Evolutionary conservation across 2,329 filamentous ascomycete species (phyloP).

Genomic region (Ciborinia camelliae): DNA sequence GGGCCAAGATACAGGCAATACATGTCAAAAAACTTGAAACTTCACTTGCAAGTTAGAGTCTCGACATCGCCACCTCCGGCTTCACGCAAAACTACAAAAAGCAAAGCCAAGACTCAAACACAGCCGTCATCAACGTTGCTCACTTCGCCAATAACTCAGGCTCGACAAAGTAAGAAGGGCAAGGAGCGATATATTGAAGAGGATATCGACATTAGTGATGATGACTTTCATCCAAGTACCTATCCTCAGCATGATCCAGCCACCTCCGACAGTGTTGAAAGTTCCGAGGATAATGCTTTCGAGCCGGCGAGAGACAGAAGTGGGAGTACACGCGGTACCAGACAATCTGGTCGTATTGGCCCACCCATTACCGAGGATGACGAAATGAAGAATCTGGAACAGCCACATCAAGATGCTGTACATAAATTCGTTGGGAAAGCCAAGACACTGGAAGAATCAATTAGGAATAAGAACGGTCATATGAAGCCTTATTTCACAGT

Average conservation of each 20-base stretch:
- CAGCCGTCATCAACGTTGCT: slow-evolving; percentile 60
- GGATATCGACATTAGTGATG: slow-evolving; percentile 2
- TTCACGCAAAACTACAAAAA: slow-evolving; percentile 38
- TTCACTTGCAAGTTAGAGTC: slow-evolving; percentile 34
- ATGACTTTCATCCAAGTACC: slow-evolving; percentile 10
- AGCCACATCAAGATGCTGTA: slow-evolving; percentile 62
- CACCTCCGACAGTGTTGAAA: slow-evolving; percentile 38
- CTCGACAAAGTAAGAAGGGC: slow-evolving; percentile 34
- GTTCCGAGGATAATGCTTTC: slow-evolving; percentile 37
- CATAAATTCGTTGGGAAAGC: slow-evolving; percentile 62
- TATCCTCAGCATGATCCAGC: slow-evolving; percentile 48
- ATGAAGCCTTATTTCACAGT: slow-evolving; percentile 64
- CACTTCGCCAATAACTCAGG: slow-evolving; percentile 40
- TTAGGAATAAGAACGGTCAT: slow-evolving; percentile 58
- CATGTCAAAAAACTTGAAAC: slow-evolving; percentile 30
- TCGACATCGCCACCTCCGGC: slow-evolving; percentile 30
- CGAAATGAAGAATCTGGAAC: slow-evolving; percentile 51
- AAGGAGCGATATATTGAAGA: slow-evolving; percentile 27
- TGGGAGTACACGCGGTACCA: slow-evolving; percentile 34
- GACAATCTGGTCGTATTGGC: slow-evolving; percentile 41
- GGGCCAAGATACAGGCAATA: slow-evolving; percentile 33
- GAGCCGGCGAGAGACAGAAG: slow-evolving; percentile 31
- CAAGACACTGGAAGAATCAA: slow-evolving; percentile 54
- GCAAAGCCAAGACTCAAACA: slow-evolving; percentile 18
- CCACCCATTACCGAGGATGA: slow-evolving; percentile 58